Base-by-base conservation (phyloP, 2,329 filamentous ascomycete genomes). In the Colletotrichum lupini region DNA sequence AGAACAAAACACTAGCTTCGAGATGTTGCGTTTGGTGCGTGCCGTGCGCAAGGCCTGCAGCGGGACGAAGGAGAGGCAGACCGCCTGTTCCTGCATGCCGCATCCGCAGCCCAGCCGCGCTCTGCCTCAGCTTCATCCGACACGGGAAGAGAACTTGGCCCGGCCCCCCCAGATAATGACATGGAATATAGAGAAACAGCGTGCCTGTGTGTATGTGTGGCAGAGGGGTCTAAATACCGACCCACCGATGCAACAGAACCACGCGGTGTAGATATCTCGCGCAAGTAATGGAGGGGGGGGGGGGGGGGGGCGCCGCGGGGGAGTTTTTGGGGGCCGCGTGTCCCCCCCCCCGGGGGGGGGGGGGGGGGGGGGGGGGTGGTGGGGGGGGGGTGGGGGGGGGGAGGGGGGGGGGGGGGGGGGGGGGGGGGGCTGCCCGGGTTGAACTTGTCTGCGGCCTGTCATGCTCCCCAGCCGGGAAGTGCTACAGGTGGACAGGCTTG, bases 71-170 rank as follows among this genome's bases (percentile, higher is more conserved):
- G 22, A 49, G 16, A 42, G 14, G 24, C 11, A 46, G 53, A 37
- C 26, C 26, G 37, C 26, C 46, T 32, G 16, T 49, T 49, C 42
- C 42, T 55, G 37, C 71, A 67, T 56, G 28, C 55, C 55, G 52
- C 68, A 59, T 53, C n/a, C 67, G 46, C 63, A 71, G 46, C 55
- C 28, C 26, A 55, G 56, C 61, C 67, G 52, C n/a, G 42, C 28
- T 16, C 58, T 63, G 42, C 59, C 24, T 72, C 68, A 74, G 62
- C 72, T 74, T 74, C 72, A 26, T 74, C 72, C 58, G 68, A 65
- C 49, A n/a, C 22, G 37, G 35, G 42, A 32, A 60, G 35, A 56
- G 42, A 53, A 12, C 60, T 65, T 65, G 60, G 67, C 46, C 32
- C 57, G 53, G 52, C 35, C 32, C 35, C 67, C 55, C 56, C 56